These are phyloP conservation scores for Wickerhamiella hasegawae DNA, from an alignment of 805 yeast species.

Conservation along the genomic window DNA sequence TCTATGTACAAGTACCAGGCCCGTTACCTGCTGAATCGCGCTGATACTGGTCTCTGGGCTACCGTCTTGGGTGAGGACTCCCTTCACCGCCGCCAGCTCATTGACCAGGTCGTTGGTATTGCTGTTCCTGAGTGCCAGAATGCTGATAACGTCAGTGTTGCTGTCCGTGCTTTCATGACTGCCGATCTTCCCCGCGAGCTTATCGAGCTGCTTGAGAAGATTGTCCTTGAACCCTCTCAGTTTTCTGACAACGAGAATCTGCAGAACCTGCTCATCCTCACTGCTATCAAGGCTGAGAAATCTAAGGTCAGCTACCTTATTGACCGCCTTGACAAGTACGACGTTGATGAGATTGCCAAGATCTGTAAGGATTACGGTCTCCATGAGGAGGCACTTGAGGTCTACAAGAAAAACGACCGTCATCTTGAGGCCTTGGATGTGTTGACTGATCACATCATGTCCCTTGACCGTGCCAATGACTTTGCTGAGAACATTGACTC, in stretches of 20 bases:
- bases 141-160: conserved; percentile 84
- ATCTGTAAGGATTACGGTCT: conserved; percentile 78
- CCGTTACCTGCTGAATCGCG: conserved; percentile 77
- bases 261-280: conserved; percentile 81
- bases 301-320: conserved; percentile 68
- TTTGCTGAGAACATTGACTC: conserved; percentile 81
- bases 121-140: conserved; percentile 97
- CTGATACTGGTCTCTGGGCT: conserved; percentile 75
- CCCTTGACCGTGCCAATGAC: conserved; percentile 84
- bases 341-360: conserved; percentile 86
- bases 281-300: conserved; percentile 92
- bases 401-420: conserved; percentile 71
- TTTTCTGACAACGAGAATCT: conserved; percentile 88
- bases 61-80: conserved; percentile 61
- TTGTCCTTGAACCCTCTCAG: conserved; percentile 92
- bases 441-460: conserved; percentile 80
- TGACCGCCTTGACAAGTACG: conserved; percentile 80
- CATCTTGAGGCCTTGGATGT: conserved; percentile 73
- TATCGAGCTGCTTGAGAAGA: conserved; percentile 88
- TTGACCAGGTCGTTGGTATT: conserved; percentile 89
- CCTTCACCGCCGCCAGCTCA: conserved; percentile 73
- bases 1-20: conserved; percentile 98
- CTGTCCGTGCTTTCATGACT: conserved; percentile 95
- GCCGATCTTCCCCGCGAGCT: conserved; percentile 85
- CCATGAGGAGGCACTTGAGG: conserved; percentile 86